These are phyloP conservation scores for Choiromyces venosus DNA, from an alignment of 495 filamentous ascomycete species.

Conservation along the genomic window DNA sequence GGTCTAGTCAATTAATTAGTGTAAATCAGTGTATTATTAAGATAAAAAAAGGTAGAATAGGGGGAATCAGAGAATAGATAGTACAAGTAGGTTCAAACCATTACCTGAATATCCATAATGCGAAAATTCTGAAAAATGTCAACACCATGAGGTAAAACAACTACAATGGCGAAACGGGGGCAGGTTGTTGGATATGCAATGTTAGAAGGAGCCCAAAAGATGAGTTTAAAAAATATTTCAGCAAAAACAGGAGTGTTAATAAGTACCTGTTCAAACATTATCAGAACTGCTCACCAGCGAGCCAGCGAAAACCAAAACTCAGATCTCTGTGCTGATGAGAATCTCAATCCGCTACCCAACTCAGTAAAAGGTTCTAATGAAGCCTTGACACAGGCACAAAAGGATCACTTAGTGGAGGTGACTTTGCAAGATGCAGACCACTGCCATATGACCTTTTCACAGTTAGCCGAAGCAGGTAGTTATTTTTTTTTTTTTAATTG, in stretches of 20 bases:
- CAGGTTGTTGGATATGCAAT: slow-evolving; percentile 25
- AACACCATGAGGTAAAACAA: not conserved
- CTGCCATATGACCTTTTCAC: slow-evolving; percentile 19
- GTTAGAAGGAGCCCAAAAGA: slow-evolving; percentile 16
- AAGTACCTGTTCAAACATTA: slow-evolving; percentile 22
- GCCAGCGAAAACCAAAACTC: slow-evolving; percentile 14
- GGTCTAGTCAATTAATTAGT: no score
- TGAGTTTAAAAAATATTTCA: slow-evolving; percentile 25
- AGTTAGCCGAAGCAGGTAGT: slow-evolving; percentile 28
- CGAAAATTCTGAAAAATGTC: no score
- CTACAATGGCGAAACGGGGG: slow-evolving; percentile 25
- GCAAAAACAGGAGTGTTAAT: slow-evolving; percentile 10
- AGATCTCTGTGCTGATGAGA: slow-evolving; percentile 19
- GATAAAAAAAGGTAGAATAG: no score
- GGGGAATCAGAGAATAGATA: no score
- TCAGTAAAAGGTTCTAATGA: slow-evolving; percentile 8
- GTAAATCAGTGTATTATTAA: no score
- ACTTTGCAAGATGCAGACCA: slow-evolving; percentile 20
- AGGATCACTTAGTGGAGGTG: slow-evolving; percentile 19
- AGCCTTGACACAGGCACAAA: no score
- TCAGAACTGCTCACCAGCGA: slow-evolving; percentile 18
- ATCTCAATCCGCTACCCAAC: slow-evolving; percentile 13
- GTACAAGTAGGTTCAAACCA: no score
- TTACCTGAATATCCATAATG: no score
- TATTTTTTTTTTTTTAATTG: not conserved